A percentile compares a stretch with the other conserved stretches of the same genome.
These are phyloP conservation scores for Brachypodium distachyon DNA, from an alignment of 202 grass and related monocot species.

Conservation along the genomic window DNA sequence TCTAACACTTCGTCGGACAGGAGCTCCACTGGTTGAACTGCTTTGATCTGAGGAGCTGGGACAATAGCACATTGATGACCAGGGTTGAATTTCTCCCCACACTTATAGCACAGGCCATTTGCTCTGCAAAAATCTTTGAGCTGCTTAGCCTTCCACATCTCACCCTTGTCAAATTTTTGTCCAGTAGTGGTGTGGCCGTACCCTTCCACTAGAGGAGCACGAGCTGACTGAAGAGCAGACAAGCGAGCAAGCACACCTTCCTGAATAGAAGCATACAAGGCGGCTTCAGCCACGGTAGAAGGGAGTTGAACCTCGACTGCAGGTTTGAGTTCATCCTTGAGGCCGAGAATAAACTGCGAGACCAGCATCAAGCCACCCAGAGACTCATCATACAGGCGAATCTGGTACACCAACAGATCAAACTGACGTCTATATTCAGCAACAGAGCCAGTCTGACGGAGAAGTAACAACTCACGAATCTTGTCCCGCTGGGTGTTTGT, in stretches of 20 bases:
- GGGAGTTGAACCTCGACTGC: background rate
- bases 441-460: background rate
- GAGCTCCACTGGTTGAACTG: too few species aligned
- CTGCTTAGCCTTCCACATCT: background rate
- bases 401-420: background rate
- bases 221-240: background rate
- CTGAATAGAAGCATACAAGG: background rate
- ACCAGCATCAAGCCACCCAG: background rate
- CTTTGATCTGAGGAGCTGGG: too few species aligned
- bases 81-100: background rate
- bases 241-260: background rate
- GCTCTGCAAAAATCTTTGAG: background rate
- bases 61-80: background rate
- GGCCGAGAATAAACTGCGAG: background rate
- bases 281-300: background rate
- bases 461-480: background rate
- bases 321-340: background rate
- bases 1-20: too few species aligned
- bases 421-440: background rate
- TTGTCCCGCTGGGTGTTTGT: background rate
- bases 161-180: too few species aligned
- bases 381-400: background rate
- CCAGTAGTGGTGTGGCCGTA: too few species aligned
- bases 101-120: background rate
- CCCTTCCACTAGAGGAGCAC: background rate